phyloP scores from a whole-genome alignment of 2,329 filamentous ascomycete genomes.

The Phaeophleospora eucalypticola region DNA sequence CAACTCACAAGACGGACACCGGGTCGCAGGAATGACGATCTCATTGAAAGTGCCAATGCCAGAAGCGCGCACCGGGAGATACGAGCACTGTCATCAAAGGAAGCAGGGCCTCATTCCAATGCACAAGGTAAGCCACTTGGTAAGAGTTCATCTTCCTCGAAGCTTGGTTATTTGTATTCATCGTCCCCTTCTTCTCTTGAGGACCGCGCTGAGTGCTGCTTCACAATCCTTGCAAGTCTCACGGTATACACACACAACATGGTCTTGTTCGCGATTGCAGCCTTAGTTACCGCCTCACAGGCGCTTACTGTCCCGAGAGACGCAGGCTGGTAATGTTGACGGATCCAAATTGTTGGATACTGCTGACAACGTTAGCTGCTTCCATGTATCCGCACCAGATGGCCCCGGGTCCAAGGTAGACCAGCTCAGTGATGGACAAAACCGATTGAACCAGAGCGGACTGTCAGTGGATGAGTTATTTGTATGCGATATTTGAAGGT shows the following conservation, averaged over 20 bases:
- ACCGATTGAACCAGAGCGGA: slow-evolving; percentile 49
- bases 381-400: slow-evolving; percentile 46
- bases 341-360: background rate
- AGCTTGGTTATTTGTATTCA: background rate
- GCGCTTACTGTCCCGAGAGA: background rate
- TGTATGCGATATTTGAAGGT: too few relatives aligned
- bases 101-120: background rate
- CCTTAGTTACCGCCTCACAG: background rate
- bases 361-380: slow-evolving; percentile 39
- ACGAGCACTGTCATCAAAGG: background rate
- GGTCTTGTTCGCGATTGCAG: background rate
- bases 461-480: too few relatives aligned
- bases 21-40: slow-evolving; percentile 6
- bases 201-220: too few relatives aligned
- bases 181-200: slow-evolving; percentile 1
- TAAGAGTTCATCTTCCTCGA: background rate
- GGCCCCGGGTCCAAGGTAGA: slow-evolving; percentile 50
- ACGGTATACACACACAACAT: background rate
- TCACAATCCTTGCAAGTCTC: too few relatives aligned
- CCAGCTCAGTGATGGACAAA: slow-evolving; percentile 60
- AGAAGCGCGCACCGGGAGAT: background rate
- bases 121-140: background rate
- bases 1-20: too few relatives aligned
- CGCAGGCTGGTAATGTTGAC: background rate
- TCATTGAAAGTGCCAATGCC: background rate